Conservation (phyloP, 1,284 basidiomycete species). For the Boletus sp. region DNA sequence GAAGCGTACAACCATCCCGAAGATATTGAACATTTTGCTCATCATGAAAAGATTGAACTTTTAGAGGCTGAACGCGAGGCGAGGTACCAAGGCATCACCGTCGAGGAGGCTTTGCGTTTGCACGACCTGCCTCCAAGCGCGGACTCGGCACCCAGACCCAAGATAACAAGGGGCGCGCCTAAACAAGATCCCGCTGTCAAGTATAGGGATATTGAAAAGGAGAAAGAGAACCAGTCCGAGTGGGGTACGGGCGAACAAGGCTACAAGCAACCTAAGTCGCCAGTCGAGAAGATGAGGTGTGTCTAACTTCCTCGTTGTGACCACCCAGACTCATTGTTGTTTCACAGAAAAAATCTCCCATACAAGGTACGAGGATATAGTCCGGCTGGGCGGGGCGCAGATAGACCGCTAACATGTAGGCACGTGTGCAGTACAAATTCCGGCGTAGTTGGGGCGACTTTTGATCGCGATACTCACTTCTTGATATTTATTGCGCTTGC, state of each 20-base stretch:
- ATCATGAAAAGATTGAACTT: slow-evolving; percentile 87
- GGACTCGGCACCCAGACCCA: slow-evolving; percentile 44
- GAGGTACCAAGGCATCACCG: slow-evolving; percentile 77
- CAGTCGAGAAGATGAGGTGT: slow-evolving; percentile 71
- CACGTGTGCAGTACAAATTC: slow-evolving; percentile 84
- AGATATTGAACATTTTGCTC: slow-evolving; percentile 85
- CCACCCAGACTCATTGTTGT: slow-evolving; percentile 1
- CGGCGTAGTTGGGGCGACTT: slow-evolving; percentile 85
- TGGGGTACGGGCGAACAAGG: slow-evolving; percentile 78
- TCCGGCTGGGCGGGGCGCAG: slow-evolving; percentile 9
- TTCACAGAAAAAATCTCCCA: slow-evolving; percentile 69
- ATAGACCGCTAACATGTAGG: slow-evolving; percentile 51
- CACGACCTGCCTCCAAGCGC: slow-evolving; percentile 42
- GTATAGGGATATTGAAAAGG: slow-evolving; percentile 57
- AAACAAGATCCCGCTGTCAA: slow-evolving; percentile 66
- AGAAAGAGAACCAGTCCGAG: slow-evolving; percentile 56
- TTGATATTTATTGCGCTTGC: slow-evolving; percentile 18
- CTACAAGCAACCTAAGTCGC: slow-evolving; percentile 70
- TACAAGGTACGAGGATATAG: slow-evolving; percentile 69
- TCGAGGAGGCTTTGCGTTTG: slow-evolving; percentile 63
- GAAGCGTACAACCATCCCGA: slow-evolving; percentile 94
- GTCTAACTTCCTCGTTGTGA: slow-evolving; percentile 24
- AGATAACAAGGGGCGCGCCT: slow-evolving; percentile 58
- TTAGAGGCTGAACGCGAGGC: slow-evolving; percentile 87
- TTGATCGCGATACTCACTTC: slow-evolving; percentile 40